Base-by-base conservation (phyloP, 441 rosid species). In the Erodium chrysanthum region DNA sequence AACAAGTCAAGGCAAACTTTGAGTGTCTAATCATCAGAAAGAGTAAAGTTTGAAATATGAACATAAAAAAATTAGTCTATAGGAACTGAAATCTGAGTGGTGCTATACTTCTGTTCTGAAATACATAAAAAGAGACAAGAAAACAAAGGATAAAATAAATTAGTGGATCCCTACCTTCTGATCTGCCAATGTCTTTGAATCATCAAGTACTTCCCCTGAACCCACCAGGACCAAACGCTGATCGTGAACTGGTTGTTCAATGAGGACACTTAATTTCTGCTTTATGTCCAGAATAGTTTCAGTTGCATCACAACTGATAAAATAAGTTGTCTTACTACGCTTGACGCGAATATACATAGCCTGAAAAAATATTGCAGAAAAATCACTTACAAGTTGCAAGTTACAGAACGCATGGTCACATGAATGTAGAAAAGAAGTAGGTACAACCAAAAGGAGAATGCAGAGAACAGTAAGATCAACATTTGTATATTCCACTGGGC, bases 301-400 rank as follows among this genome's bases (percentile, higher is more conserved):
- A 52, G 96, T 89, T n/a, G 96, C 89, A 59, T 86, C 96, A 69
- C 96, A 92, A 64, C 83, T 87, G 80, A 92, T 77, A 70, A 88
- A 92, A 78, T 86, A 88, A 58, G 96, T 90, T 7, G 86, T 81
- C 84, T 89, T 93, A 78, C 76, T 73, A 59, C 86, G 91, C 81
- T 93, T 93, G 70, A 93, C 87, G 59, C 97, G 86, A 29, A 91
- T 91, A 76, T 89, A 88, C 95, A 89, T 91, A 46, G 89, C 95
- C 92, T 88, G 80, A 66, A 17, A 66, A 71, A 67, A 42, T 0
- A 44, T 66, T 15, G 31, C 17, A 33, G 33, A 11, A 18, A 29
- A 50, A 63, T 67, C 70, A 79, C 21, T 56, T 56, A 21, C 62
- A 56, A 35, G 33, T n/a, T n/a, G n/a, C n/a, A n/a, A n/a, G n/a